A percentile compares a stretch with the other conserved stretches of the same genome.
Conservation (phyloP, 2,329 filamentous ascomycete genomes). For the Epichloe festucae region DNA sequence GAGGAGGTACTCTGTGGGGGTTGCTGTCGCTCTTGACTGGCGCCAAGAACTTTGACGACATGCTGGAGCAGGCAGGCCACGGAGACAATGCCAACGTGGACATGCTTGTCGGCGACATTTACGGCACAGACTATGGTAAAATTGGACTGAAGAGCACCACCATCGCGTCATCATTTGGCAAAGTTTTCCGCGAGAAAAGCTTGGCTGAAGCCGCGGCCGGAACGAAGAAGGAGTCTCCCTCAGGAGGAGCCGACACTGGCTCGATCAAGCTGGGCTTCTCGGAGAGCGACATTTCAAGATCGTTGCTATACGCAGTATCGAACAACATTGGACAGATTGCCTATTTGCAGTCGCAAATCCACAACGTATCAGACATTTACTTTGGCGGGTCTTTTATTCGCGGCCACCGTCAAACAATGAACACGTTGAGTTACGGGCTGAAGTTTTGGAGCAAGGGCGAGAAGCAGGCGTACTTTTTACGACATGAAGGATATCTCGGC, state of each 20-base stretch:
- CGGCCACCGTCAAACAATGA: conserved; percentile 94
- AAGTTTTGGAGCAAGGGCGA: conserved; percentile 92
- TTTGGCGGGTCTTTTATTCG: conserved; percentile 96
- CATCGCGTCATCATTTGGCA: conserved; percentile 92
- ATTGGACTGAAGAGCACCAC: conserved; percentile 92
- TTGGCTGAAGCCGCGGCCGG: conserved; percentile 69
- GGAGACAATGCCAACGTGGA: conserved; percentile 92
- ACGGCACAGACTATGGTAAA: conserved; percentile 89
- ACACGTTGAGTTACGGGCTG: conserved; percentile 91
- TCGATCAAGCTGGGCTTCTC: conserved; percentile 44
- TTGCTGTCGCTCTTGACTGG: conserved; percentile 82
- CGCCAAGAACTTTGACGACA: conserved; percentile 93
- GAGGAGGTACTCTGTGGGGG: conserved; percentile 96
- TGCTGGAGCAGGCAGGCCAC: conserved; percentile 80
- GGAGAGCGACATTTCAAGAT: conserved; percentile 76
- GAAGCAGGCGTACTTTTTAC: conserved; percentile 90
- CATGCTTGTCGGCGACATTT: conserved; percentile 96
- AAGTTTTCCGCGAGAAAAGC: conserved; percentile 87
- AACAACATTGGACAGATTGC: conserved; percentile 99
- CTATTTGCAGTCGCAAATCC: conserved; percentile 92
- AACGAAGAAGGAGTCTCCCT: conserved; percentile 46
- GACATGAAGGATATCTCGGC: conserved; percentile 92
- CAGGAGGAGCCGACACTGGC: conserved; percentile 29
- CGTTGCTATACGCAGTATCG: conserved; percentile 84
- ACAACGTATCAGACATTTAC: conserved; percentile 84